Base-by-base conservation (phyloP, 2,329 filamentous ascomycete genomes). In the Nemania sp. region DNA sequence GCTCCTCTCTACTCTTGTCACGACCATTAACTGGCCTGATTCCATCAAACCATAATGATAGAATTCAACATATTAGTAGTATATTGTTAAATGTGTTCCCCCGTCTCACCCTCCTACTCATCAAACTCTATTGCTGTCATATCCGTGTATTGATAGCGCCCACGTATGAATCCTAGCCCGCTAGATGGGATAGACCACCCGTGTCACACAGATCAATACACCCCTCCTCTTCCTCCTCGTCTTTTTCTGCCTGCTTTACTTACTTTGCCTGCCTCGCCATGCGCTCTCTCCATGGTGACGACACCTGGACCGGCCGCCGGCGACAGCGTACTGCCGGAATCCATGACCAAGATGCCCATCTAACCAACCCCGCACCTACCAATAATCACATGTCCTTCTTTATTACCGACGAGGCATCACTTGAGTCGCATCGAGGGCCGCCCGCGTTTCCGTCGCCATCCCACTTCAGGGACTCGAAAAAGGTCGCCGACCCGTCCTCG, bases 351-450 rank as follows among this genome's bases (percentile, higher is more conserved):
- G 51, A 66, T 58, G 35, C 55, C 54, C 66, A 60, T 57, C 45
- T 70, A 73, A 35, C 77, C 77, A 41, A 78, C 79, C 49, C 67
- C 77, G 29, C 75, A 76, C 49, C 74, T 73, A 62, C 73, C 77
- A 77, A 73, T 69, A 80, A 80, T 61, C 83, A 85, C 55, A 86
- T 87, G 83, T 85, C 83, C 61, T 87, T 84, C 70, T 82, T 85
- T 69, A 74, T 87, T 57, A 82, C 82, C 72, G 83, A 86, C 72
- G 86, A 87, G 75, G 81, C 83, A 53, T 78, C 81, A 11, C 77
- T 87, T 67, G 82, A 84, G 68, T 77, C 80, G 11, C 79, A 80
- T 53, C 74, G 80, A 58, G 75, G 79, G 53, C 76, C 75, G 24
- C 73, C 77, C 35, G 72, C 75, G 66, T 70, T 78, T 52, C 72